phyloP scores from a whole-genome alignment of 2,329 filamentous ascomycete genomes.

The Penicillium corylophilum region DNA sequence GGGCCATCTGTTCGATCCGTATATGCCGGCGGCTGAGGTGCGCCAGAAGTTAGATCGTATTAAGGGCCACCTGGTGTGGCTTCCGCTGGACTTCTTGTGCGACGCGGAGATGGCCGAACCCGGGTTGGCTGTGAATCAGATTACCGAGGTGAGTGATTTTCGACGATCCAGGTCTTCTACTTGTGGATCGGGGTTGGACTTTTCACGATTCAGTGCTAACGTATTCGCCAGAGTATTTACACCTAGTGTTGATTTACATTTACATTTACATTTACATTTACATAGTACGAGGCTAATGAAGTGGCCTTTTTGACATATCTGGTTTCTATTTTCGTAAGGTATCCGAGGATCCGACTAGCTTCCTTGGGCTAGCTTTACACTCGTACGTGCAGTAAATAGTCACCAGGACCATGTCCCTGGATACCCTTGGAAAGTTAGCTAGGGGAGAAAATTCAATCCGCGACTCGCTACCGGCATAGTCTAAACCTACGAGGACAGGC shows the following conservation, averaged over 20 bases:
- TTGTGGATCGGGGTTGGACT: background rate
- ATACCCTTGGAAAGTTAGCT: background rate
- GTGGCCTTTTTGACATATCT: background rate
- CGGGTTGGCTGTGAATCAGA: slow-evolving; percentile 79
- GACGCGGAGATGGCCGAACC: slow-evolving; percentile 87
- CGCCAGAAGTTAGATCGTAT: slow-evolving; percentile 74
- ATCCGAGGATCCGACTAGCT: too few species aligned
- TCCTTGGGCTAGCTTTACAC: background rate
- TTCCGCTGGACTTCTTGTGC: slow-evolving; percentile 83
- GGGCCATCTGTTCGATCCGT: slow-evolving; percentile 83
- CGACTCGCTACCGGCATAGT: background rate
- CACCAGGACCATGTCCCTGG: background rate
- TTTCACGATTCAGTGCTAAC: slow-evolving; percentile 11
- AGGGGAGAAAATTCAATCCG: background rate
- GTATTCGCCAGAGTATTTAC: slow-evolving; percentile 33
- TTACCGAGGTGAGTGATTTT: slow-evolving; percentile 73
- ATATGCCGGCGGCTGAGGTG: slow-evolving; percentile 70
- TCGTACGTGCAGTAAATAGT: background rate
- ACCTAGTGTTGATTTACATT: slow-evolving; percentile 24
- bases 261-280: too few species aligned
- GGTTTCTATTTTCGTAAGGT: background rate
- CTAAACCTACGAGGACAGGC: background rate
- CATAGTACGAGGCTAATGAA: background rate
- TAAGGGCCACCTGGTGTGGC: slow-evolving; percentile 88
- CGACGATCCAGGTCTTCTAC: too few species aligned